Percentiles rank a stretch among this genome's conserved stretches.
These are phyloP conservation scores for Schizopora paradoxa DNA, from an alignment of 1,284 basidiomycete genomes.

Conservation along the genomic window DNA sequence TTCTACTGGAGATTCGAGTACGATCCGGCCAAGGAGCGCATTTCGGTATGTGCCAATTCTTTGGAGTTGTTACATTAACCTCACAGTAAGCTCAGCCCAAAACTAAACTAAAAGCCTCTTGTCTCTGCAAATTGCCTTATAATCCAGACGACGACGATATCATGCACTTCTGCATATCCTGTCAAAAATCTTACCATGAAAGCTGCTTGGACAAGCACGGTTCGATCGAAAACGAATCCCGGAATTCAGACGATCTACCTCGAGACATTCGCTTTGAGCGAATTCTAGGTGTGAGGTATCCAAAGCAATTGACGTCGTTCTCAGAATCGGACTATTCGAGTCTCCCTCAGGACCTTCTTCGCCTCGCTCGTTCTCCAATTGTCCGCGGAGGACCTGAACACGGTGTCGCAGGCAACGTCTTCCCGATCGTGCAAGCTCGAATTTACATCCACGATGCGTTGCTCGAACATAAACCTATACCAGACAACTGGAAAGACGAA, in stretches of 20 bases:
- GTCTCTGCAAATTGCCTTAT: conserved; percentile 8
- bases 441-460: background rate
- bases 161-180: conserved; percentile 14
- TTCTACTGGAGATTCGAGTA: conserved; percentile 13
- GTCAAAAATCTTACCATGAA: conserved; percentile 9
- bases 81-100: background rate
- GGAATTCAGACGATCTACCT: background rate
- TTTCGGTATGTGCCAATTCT: background rate
- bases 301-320: background rate
- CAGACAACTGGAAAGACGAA: conserved; percentile 1
- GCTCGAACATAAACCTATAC: background rate
- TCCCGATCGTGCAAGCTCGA: conserved; percentile 8
- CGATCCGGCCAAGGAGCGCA: background rate
- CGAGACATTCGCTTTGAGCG: background rate
- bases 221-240: background rate
- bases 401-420: conserved; percentile 11
- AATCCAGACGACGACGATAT: conserved; percentile 7
- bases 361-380: conserved; percentile 15
- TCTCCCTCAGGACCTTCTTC: conserved; percentile 9
- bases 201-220: background rate
- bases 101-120: conserved; percentile 3
- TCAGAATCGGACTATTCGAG: background rate
- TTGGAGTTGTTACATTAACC: background rate
- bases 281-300: background rate
- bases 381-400: conserved; percentile 7